Conservation (phyloP, 768 basidiomycete species). For the Udeniomyces megalosporus region DNA sequence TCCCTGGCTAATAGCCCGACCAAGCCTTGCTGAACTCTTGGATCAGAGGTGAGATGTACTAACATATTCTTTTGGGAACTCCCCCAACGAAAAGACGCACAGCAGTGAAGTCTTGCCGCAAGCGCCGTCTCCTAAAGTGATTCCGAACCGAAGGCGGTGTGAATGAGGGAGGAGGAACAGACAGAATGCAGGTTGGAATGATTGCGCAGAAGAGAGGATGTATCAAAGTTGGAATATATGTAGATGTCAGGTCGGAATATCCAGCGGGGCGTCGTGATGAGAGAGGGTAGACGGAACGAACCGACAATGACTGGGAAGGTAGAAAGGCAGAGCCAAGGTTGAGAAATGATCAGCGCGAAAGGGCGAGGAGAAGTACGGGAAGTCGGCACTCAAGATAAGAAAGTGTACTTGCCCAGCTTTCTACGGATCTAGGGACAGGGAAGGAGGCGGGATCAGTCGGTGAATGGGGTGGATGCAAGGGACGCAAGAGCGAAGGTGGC, state of each 20-base stretch:
- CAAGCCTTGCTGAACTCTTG: not conserved
- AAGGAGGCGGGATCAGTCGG: not conserved
- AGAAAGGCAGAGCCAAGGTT: not conserved
- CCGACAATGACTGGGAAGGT: conserved; percentile 12
- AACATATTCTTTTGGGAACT: conserved; percentile 82
- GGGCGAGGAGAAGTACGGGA: not conserved
- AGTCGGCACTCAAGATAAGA: not conserved
- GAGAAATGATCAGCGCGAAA: not conserved
- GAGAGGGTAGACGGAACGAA: not conserved
- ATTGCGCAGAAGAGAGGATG: not conserved
- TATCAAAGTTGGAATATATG: not conserved
- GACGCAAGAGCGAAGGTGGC: too few relatives aligned
- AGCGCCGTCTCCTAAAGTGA: conserved; percentile 71
- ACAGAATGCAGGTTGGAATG: not conserved
- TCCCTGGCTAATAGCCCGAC: not conserved
- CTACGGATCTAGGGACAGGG: conserved; percentile 1
- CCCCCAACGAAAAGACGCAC: conserved; percentile 80
- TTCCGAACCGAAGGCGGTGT: not conserved
- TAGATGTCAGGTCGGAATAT: too few relatives aligned
- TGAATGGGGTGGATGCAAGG: not conserved
- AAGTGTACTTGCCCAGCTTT: conserved; percentile 3
- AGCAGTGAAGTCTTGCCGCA: conserved; percentile 67
- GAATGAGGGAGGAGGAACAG: not conserved
- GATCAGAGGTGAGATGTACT: not conserved
- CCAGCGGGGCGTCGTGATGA: not conserved